These are phyloP conservation scores for Talaromyces pinophilus DNA, from an alignment of 2,329 filamentous ascomycete genomes.

Conservation along the genomic window DNA sequence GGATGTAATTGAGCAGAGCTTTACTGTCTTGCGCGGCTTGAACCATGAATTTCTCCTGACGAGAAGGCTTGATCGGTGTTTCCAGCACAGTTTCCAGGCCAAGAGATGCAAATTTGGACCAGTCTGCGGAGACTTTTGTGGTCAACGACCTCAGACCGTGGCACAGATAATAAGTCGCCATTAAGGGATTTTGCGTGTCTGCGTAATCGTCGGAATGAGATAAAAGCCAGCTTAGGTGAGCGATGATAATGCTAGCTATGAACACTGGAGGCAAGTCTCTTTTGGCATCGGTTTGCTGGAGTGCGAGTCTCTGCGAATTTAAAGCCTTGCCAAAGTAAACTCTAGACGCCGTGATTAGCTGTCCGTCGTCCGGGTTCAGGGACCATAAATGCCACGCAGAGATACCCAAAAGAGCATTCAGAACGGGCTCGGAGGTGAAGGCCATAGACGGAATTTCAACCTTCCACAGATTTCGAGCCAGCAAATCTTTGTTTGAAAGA, in stretches of 20 bases:
- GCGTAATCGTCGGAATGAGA: slow-evolving; percentile 4
- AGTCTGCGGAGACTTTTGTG: neutral
- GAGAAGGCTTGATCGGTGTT: neutral
- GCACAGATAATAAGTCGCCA: slow-evolving; percentile 14
- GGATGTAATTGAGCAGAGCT: neutral
- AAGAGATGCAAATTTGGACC: slow-evolving; percentile 15
- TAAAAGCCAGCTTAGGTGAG: slow-evolving; percentile 21
- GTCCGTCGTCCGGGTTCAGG: slow-evolving; percentile 10
- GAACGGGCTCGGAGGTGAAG: slow-evolving; percentile 18
- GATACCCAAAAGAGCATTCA: slow-evolving; percentile 20
- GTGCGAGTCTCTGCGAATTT: slow-evolving; percentile 10
- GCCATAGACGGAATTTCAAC: slow-evolving; percentile 17
- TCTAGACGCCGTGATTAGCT: neutral
- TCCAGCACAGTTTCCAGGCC: neutral
- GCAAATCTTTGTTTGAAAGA: neutral
- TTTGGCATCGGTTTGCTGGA: neutral
- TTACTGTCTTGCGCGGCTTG: slow-evolving; percentile 7
- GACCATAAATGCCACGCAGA: slow-evolving; percentile 23
- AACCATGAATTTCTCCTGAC: neutral
- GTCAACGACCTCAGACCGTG: slow-evolving; percentile 10
- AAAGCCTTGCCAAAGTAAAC: slow-evolving; percentile 18
- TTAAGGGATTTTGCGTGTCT: neutral
- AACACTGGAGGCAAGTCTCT: slow-evolving; percentile 3
- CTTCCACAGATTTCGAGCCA: slow-evolving; percentile 13
- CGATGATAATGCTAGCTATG: slow-evolving; percentile 17